A percentile compares a stretch with the other conserved stretches of the same genome.
phyloP scores from a whole-genome alignment of 2,329 filamentous ascomycete genomes.

The Acrodontium crateriforme region DNA sequence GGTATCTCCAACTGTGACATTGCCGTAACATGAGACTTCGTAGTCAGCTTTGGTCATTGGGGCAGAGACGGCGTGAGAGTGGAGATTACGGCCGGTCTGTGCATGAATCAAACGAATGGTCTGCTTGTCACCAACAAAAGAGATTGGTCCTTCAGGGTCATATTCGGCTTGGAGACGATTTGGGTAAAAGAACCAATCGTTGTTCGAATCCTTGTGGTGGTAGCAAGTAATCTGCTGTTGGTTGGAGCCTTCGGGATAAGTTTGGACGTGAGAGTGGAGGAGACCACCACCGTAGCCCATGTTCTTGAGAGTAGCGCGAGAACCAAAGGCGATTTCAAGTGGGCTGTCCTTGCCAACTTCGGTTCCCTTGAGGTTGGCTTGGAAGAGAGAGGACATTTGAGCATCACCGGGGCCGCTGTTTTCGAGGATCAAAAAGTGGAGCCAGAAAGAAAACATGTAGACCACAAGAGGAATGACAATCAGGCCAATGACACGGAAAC shows the following conservation, averaged over 20 bases:
- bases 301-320: slow-evolving; percentile 87
- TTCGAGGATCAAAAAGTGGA: slow-evolving; percentile 88
- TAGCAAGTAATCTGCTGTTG: slow-evolving; percentile 99
- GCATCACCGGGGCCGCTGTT: slow-evolving; percentile 92
- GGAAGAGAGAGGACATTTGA: slow-evolving; percentile 99
- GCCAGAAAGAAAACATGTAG: slow-evolving; percentile 88
- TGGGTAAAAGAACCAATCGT: slow-evolving; percentile 98
- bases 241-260: slow-evolving; percentile 79
- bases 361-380: slow-evolving; percentile 87
- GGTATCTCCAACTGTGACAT: slow-evolving; percentile 85
- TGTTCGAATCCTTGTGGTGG: slow-evolving; percentile 98
- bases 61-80: slow-evolving; percentile 82
- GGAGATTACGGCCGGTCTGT: slow-evolving; percentile 90
- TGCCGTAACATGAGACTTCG: slow-evolving; percentile 94
- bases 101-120: slow-evolving; percentile 80
- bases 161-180: slow-evolving; percentile 67
- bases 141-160: slow-evolving; percentile 52
- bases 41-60: slow-evolving; percentile 78
- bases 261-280: slow-evolving; percentile 91
- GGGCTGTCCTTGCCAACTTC: slow-evolving; percentile 91
- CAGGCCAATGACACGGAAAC: slow-evolving; percentile 67
- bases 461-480: slow-evolving; percentile 81
- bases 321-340: slow-evolving; percentile 79
- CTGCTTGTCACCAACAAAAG: slow-evolving; percentile 64
- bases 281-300: slow-evolving; percentile 98